phyloP scores from a whole-genome alignment of 257 asterid species.

The Salvia miltiorrhiza region DNA sequence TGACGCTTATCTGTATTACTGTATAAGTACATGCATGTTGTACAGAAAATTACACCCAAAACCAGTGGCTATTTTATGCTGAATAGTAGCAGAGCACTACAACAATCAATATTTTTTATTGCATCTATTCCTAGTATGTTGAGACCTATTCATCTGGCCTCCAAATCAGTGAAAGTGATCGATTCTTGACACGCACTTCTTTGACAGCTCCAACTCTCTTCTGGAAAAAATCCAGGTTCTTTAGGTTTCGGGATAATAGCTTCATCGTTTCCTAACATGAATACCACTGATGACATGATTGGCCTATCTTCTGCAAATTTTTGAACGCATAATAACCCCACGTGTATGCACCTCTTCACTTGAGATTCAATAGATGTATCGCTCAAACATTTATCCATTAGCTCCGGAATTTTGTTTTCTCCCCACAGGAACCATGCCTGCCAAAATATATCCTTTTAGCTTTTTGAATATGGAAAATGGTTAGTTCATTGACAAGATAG shows the following conservation, averaged over 20 bases:
- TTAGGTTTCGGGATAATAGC: constrained; percentile 29
- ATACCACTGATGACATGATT: constrained; percentile 32
- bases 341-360: constrained; percentile 44
- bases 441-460: not conserved
- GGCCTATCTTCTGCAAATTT: constrained; percentile 34
- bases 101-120: too few relatives aligned
- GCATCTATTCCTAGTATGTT: too few relatives aligned
- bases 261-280: constrained; percentile 35
- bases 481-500: too few relatives aligned
- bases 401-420: constrained; percentile 16
- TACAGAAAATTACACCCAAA: too few relatives aligned
- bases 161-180: not conserved
- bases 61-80: too few relatives aligned
- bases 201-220: not conserved
- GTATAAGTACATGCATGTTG: too few relatives aligned
- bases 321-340: constrained; percentile 39
- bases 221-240: constrained; percentile 35
- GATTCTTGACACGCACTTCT: not conserved
- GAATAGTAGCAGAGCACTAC: too few relatives aligned
- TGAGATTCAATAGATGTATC: constrained; percentile 27
- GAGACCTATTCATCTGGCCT: constrained; percentile 10
- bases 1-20: too few relatives aligned
- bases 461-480: too few relatives aligned
- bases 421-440: constrained; percentile 47
- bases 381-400: constrained; percentile 29